Conservation (phyloP, 2,329 filamentous ascomycete species). For the Fusarium sterilihyphosum region DNA sequence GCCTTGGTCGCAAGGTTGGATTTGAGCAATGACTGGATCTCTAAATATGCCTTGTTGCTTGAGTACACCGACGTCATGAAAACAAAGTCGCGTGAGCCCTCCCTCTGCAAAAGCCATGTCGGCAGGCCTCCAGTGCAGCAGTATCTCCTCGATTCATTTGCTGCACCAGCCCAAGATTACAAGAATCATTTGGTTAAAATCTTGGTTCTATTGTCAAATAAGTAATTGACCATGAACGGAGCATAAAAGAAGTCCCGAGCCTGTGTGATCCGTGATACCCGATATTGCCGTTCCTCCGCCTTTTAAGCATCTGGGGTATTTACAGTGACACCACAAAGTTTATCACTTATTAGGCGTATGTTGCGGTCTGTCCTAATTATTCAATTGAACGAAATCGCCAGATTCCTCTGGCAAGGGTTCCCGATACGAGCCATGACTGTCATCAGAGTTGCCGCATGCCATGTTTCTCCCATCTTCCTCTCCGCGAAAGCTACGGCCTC, state of each 20-base stretch:
- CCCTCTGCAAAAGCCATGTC: background rate
- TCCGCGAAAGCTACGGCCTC: slow-evolving; percentile 56
- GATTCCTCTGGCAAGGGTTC: too few species aligned
- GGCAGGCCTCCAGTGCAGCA: background rate
- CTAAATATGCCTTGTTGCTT: background rate
- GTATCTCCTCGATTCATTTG: too few species aligned
- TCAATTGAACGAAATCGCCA: too few species aligned
- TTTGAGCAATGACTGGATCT: background rate
- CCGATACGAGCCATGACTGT: background rate
- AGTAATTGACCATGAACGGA: background rate
- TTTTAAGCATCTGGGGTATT: background rate
- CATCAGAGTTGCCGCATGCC: slow-evolving; percentile 48
- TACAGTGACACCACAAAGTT: background rate
- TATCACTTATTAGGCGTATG: background rate
- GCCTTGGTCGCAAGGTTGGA: background rate
- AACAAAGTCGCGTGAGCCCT: background rate
- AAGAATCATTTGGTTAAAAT: too few species aligned
- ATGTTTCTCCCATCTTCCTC: slow-evolving; percentile 58
- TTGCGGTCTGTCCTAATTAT: too few species aligned
- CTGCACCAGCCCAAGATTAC: too few species aligned
- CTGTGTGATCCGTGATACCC: background rate
- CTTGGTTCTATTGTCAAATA: too few species aligned
- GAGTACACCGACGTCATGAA: too few species aligned
- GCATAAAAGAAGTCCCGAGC: background rate
- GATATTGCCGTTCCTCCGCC: slow-evolving; percentile 3